Conservation (phyloP, 2,329 filamentous ascomycete genomes). For the Fusarium sp. region DNA sequence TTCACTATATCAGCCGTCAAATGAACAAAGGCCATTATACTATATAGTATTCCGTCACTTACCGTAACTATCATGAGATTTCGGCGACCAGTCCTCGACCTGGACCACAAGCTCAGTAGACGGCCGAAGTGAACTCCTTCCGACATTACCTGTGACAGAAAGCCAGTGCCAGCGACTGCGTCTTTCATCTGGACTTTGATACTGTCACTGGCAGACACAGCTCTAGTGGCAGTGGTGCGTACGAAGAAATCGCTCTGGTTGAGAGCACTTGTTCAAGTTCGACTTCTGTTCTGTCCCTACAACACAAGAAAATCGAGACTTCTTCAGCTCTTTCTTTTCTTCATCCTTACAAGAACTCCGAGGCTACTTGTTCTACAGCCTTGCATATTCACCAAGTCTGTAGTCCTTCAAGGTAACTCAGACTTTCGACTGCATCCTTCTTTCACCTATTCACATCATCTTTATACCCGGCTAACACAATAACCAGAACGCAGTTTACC, state of each 20-base stretch:
- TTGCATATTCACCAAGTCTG: background rate
- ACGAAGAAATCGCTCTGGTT: background rate
- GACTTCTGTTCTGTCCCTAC: background rate
- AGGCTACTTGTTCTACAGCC: background rate
- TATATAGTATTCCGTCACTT: background rate
- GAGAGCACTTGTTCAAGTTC: background rate
- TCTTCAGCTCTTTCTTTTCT: background rate
- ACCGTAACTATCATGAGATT: background rate
- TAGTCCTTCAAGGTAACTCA: background rate
- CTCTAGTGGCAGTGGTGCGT: background rate
- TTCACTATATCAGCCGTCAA: too few relatives aligned
- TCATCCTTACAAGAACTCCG: background rate
- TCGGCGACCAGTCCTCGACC: too few relatives aligned
- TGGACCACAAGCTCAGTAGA: background rate
- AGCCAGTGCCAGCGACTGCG: rapidly evolving
- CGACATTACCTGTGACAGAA: too few relatives aligned
- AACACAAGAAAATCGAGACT: background rate
- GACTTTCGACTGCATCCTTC: background rate
- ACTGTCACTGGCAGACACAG: background rate
- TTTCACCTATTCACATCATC: background rate
- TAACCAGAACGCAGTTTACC: rapidly evolving
- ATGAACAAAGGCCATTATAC: background rate
- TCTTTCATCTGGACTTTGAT: background rate
- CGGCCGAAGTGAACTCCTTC: background rate
- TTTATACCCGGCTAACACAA: background rate